phyloP scores from a whole-genome alignment of 208 protist genomes.

The Acanthamoeba healyi region DNA sequence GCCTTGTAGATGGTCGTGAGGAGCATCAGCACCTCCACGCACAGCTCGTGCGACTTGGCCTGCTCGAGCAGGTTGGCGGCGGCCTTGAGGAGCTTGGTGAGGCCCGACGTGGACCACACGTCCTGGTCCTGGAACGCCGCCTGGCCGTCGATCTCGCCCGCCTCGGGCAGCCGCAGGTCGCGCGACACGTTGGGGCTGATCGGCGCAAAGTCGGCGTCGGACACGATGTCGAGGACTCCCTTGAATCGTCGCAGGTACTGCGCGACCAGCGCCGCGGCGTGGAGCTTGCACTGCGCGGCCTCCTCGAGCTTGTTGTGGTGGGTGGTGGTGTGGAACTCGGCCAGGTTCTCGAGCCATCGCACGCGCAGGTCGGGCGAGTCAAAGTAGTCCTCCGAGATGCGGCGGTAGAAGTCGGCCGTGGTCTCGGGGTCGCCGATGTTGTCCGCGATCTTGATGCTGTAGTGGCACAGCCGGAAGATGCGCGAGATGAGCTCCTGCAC shows the following conservation, averaged over 20 bases:
- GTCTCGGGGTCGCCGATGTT: constrained; percentile 83
- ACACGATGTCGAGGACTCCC: background rate
- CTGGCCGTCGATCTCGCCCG: constrained; percentile 50
- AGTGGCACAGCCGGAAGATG: constrained; percentile 19
- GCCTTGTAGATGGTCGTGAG: constrained; percentile 57
- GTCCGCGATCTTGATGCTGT: constrained; percentile 68
- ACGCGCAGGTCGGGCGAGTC: constrained; percentile 84
- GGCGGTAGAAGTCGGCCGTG: constrained; percentile 80
- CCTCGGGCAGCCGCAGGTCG: constrained; percentile 5
- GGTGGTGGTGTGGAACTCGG: constrained; percentile 77
- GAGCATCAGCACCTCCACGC: constrained; percentile 56
- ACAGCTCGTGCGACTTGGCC: constrained; percentile 57
- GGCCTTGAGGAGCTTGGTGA: constrained; percentile 52
- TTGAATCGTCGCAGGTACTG: constrained; percentile 42
- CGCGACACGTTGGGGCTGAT: constrained; percentile 42
- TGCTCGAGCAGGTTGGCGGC: constrained; percentile 51
- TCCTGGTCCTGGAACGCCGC: constrained; percentile 57
- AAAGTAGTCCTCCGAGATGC: constrained; percentile 86
- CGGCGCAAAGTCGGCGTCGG: background rate
- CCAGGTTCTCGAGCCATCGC: constrained; percentile 83
- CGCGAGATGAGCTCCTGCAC: constrained; percentile 51
- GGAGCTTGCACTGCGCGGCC: constrained; percentile 51
- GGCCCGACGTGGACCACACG: constrained; percentile 3
- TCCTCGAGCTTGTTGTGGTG: constrained; percentile 57
- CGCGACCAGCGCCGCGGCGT: constrained; percentile 25